phyloP scores from a whole-genome alignment of 225 moss, liverwort and hornwort species.

The Pseudisothecium myosuroides region DNA sequence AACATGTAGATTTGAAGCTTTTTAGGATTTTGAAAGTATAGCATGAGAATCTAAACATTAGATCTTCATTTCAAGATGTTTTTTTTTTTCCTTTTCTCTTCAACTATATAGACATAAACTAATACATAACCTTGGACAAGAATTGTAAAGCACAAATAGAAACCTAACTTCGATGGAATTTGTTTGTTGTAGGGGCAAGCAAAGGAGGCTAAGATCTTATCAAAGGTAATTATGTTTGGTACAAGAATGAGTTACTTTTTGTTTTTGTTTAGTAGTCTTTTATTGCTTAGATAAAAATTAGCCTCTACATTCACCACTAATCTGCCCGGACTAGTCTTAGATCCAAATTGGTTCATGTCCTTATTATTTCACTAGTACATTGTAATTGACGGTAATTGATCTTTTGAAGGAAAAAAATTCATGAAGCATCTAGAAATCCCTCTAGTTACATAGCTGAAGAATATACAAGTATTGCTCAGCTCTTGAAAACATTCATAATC shows the following conservation, averaged over 20 bases:
- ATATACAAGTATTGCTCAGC: neutral
- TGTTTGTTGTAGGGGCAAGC: neutral
- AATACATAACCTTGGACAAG: neutral
- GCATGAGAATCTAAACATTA: neutral
- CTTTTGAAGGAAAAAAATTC: neutral
- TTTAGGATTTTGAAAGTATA: neutral
- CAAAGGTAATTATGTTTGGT: rapidly evolving
- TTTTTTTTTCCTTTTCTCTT: neutral
- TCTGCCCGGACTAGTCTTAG: rapidly evolving
- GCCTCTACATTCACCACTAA: neutral
- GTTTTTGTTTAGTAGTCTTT: rapidly evolving
- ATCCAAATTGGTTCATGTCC: rapidly evolving
- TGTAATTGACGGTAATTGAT: neutral
- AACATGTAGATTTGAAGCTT: neutral
- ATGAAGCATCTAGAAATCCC: neutral
- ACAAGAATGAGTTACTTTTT: neutral
- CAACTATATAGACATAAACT: rapidly evolving
- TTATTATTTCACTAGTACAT: neutral
- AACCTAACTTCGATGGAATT: rapidly evolving
- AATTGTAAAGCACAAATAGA: neutral
- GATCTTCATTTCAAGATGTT: rapidly evolving
- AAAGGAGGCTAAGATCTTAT: rapidly evolving
- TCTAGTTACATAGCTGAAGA: neutral
- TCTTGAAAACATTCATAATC: neutral
- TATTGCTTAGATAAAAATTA: neutral